These are phyloP conservation scores for Cyclostephanos invisitatus DNA, from an alignment of 108 stramenopile species.

Conservation along the genomic window DNA sequence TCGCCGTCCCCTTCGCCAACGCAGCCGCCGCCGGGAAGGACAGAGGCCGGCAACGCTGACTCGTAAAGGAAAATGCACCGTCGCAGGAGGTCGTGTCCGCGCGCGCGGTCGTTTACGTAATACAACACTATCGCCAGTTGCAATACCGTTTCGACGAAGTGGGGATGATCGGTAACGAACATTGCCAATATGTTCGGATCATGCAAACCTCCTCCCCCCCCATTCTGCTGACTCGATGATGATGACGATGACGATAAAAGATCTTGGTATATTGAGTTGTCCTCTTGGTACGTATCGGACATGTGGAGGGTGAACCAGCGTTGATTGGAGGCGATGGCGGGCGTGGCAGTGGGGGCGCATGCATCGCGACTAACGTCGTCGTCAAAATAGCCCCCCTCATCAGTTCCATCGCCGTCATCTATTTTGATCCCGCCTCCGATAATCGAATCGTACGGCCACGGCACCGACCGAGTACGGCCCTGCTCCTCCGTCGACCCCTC, in stretches of 20 bases:
- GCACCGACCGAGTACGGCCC: constrained; percentile 26
- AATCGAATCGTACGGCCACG: constrained; percentile 69
- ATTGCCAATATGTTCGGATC: constrained; percentile 78
- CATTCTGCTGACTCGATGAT: constrained; percentile 26
- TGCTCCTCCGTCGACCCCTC: constrained; percentile 6
- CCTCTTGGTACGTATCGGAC: constrained; percentile 63
- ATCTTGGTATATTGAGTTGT: constrained; percentile 24
- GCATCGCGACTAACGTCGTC: constrained; percentile 7
- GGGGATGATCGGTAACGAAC: constrained; percentile 82
- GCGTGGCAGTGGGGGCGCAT: background rate
- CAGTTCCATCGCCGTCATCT: too few relatives aligned
- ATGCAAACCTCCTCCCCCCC: constrained; percentile 6
- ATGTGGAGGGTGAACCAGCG: constrained; percentile 71
- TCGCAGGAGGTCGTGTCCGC: constrained; percentile 61
- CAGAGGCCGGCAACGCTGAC: constrained; percentile 52
- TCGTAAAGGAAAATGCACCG: constrained; percentile 73
- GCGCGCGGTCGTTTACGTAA: constrained; percentile 64
- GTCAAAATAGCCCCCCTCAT: too few relatives aligned
- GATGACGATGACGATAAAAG: constrained; percentile 44
- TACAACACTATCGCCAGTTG: constrained; percentile 72
- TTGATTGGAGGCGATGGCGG: constrained; percentile 7
- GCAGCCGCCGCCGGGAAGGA: constrained; percentile 32
- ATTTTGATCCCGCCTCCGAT: background rate
- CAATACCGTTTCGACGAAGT: constrained; percentile 63
- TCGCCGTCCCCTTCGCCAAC: background rate